phyloP scores from a whole-genome alignment of 495 filamentous ascomycete species.

The Penicillium robsamsonii region DNA sequence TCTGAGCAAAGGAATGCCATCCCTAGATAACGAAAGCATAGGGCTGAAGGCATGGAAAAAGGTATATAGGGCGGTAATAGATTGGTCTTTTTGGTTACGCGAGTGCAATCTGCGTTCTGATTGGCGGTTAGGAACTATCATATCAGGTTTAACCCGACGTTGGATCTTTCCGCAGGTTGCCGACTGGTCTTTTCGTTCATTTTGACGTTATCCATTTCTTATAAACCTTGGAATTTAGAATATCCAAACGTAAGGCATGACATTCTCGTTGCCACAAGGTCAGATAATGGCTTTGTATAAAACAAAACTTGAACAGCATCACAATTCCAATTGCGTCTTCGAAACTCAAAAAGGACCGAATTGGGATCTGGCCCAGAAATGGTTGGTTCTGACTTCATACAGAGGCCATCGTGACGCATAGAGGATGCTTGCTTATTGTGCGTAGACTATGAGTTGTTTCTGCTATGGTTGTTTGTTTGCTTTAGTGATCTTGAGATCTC shows the following conservation, averaged over 20 bases:
- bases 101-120: slow-evolving; percentile 15
- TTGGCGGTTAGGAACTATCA: neutral
- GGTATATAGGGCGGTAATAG: too few relatives aligned
- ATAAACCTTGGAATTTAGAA: neutral
- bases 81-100: neutral
- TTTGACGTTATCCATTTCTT: neutral
- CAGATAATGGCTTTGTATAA: neutral
- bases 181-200: slow-evolving; percentile 5
- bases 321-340: neutral
- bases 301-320: too few relatives aligned
- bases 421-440: slow-evolving; percentile 23
- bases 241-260: slow-evolving; percentile 3
- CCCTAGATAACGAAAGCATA: slow-evolving; percentile 4
- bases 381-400: slow-evolving; percentile 26
- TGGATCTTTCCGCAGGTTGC: slow-evolving; percentile 13
- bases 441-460: too few relatives aligned
- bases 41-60: slow-evolving; percentile 8
- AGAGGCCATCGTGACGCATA: slow-evolving; percentile 36
- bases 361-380: slow-evolving; percentile 4
- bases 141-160: neutral
- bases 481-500: too few relatives aligned
- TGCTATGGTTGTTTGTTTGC: too few relatives aligned
- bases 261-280: neutral
- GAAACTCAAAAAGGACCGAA: neutral
- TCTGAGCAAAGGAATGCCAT: slow-evolving; percentile 2